phyloP scores from a whole-genome alignment of 805 yeast genomes.

The Candida schatavii region DNA sequence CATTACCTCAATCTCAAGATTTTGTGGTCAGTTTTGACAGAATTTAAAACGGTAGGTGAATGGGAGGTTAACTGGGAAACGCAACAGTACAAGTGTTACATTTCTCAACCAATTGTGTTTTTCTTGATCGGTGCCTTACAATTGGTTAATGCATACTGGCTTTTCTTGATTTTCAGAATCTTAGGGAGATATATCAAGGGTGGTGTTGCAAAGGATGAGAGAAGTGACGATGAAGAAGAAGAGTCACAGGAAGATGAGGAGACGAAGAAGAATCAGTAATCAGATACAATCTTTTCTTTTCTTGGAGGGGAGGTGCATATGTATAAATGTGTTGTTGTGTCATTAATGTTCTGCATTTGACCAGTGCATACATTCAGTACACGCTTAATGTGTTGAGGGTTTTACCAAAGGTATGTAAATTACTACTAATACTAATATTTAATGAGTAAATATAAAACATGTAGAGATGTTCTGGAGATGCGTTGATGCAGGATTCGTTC shows the following conservation, averaged over 20 bases:
- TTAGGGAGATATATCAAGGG: constrained; percentile 59
- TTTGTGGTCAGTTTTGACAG: constrained; percentile 81
- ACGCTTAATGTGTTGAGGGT: too few relatives aligned
- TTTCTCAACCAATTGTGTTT: constrained; percentile 89
- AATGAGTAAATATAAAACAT: too few relatives aligned
- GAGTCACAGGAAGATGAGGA: constrained; percentile 14
- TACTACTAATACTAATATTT: too few relatives aligned
- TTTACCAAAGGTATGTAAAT: too few relatives aligned
- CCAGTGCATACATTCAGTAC: too few relatives aligned
- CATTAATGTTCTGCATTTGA: too few relatives aligned
- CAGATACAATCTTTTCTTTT: too few relatives aligned
- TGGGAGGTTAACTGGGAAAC: constrained; percentile 78
- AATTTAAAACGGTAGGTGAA: constrained; percentile 82
- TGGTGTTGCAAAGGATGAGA: constrained; percentile 70
- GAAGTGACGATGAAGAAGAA: constrained; percentile 83
- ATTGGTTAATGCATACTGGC: constrained; percentile 85
- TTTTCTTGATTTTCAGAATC: constrained; percentile 75
- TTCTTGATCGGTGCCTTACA: constrained; percentile 75
- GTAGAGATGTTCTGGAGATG: too few relatives aligned
- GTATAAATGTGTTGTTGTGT: too few relatives aligned
- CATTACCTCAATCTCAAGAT: constrained; percentile 81
- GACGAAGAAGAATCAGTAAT: constrained; percentile 15
- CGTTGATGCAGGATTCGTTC: too few relatives aligned
- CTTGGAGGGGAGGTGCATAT: too few relatives aligned
- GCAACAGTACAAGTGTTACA: constrained; percentile 95